Conservation (phyloP, 768 basidiomycete species). For the Podaxis sp. region DNA sequence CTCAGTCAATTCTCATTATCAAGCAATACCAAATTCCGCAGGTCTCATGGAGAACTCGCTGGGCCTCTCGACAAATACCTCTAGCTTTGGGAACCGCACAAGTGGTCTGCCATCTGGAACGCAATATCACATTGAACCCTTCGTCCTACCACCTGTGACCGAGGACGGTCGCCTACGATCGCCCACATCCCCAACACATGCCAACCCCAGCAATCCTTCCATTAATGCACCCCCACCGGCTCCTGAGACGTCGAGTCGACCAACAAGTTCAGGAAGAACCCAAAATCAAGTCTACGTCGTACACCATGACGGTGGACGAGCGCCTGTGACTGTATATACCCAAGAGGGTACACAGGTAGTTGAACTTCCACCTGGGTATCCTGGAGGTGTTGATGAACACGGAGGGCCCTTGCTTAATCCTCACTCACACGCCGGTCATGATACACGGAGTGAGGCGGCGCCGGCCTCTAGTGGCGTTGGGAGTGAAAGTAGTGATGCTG, state of each 20-base stretch:
- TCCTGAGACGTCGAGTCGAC: conserved; percentile 13
- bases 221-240: conserved; percentile 6
- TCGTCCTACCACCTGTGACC: conserved; percentile 32
- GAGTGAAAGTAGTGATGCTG: conserved; percentile 21
- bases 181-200: conserved; percentile 11
- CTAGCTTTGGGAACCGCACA: background rate
- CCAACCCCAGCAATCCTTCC: conserved; percentile 18
- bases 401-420: conserved; percentile 2
- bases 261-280: conserved; percentile 9
- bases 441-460: conserved; percentile 20
- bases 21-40: conserved; percentile 27
- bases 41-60: conserved; percentile 17
- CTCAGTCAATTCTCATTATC: conserved; percentile 24
- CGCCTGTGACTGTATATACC: conserved; percentile 60
- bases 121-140: conserved; percentile 45
- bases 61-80: conserved; percentile 16
- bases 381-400: conserved; percentile 19
- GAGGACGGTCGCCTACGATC: conserved; percentile 29
- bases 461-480: conserved; percentile 12
- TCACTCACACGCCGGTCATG: background rate
- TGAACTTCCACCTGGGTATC: conserved; percentile 59
- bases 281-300: conserved; percentile 51
- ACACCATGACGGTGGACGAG: conserved; percentile 57
- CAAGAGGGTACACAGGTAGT: conserved; percentile 55
- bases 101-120: background rate